Conservation (phyloP, 1,139 yeast species). For the Scheffersomyces segobiensis region DNA sequence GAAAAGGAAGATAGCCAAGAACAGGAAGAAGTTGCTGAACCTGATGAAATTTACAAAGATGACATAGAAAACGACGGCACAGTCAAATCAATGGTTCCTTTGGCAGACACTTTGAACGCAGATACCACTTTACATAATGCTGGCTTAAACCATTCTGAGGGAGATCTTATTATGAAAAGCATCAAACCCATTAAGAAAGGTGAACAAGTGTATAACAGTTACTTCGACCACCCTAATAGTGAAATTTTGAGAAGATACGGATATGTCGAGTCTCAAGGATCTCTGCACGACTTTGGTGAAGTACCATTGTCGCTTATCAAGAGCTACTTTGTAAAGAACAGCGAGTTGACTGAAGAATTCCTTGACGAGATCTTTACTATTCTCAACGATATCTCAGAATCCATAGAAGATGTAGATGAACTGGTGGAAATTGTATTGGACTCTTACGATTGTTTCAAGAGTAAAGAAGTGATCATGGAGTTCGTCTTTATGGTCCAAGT, state of each 20-base stretch:
- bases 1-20: conserved; percentile 6
- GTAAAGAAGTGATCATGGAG: conserved; percentile 61
- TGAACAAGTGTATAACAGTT: conserved; percentile 81
- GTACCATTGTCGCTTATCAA: conserved; percentile 48
- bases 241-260: conserved; percentile 90
- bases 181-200: conserved; percentile 61
- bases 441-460: conserved; percentile 59
- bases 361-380: conserved; percentile 32
- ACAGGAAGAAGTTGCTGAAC: neutral
- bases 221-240: conserved; percentile 87
- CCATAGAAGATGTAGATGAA: conserved; percentile 47
- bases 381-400: conserved; percentile 24
- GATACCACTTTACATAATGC: conserved; percentile 83
- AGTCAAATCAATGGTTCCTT: conserved; percentile 85
- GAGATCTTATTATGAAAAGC: conserved; percentile 65
- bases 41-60: conserved; percentile 5
- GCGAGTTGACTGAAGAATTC: conserved; percentile 17
- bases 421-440: conserved; percentile 50
- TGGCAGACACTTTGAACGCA: conserved; percentile 89
- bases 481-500: conserved; percentile 54
- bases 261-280: conserved; percentile 76
- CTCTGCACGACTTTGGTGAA: conserved; percentile 82
- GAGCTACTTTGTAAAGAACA: conserved; percentile 27
- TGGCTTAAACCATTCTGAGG: conserved; percentile 50
- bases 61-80: conserved; percentile 38